Evolutionary conservation across 805 yeast species (phyloP), one percentile per base, ranked within the genome.

Genomic region (Priceomyces medius): DNA sequence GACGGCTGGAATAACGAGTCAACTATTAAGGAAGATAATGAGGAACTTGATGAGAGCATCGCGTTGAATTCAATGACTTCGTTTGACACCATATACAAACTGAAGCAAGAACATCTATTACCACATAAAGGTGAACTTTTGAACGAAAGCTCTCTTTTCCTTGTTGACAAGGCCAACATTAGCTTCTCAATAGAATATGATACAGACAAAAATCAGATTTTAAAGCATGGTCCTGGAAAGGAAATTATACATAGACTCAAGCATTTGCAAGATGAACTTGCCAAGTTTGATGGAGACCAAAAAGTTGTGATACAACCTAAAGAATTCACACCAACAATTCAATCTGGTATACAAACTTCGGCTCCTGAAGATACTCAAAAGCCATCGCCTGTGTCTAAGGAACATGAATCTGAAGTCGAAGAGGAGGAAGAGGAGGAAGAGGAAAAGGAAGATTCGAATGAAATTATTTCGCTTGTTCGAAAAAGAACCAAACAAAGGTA

Each of bases 401-500:
- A n/a, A n/a, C n/a, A n/a, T n/a, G n/a, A n/a, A n/a, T n/a, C n/a
- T n/a, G n/a, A n/a, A n/a, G n/a, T n/a, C n/a, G n/a, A n/a, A n/a
- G n/a, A n/a, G n/a, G n/a, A n/a, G n/a, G n/a, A n/a, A n/a, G 38
- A 47, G 40, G 39, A 26, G n/a, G 5, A 6, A 12, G 5, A 4
- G 5, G 29, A 26, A 26, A 10, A 8, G 29, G 50, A 53, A 20
- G 55, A 59, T 43, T 53, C 56, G 2, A 63, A 66, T 41, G 78
- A 73, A 38, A 53, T 76, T 16, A 61, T 75, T 18, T 65, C 74
- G 1, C 55, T 76, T 37, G 66, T 67, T 33, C 51, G 54, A 34
- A 60, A 47, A 35, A 40, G 39, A 14, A 31, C 18, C 24, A 54
- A 42, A 38, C 38, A 35, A 13, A 38, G 41, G n/a, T 20, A 32